These are phyloP conservation scores for Colletotrichum godetiae DNA, from an alignment of 2,329 filamentous ascomycete species.

Conservation along the genomic window DNA sequence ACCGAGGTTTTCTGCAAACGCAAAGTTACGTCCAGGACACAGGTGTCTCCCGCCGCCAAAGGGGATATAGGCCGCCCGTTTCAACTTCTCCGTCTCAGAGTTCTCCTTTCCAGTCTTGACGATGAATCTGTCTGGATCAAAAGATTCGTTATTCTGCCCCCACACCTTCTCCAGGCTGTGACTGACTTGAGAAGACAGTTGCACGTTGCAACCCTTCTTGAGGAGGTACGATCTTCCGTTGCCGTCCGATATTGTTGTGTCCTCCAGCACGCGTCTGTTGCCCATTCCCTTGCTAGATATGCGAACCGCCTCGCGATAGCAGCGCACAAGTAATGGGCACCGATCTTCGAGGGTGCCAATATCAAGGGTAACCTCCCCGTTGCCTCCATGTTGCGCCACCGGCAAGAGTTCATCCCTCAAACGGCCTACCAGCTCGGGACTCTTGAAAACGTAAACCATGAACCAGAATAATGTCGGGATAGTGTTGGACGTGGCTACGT, in stretches of 20 bases:
- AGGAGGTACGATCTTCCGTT: constrained; percentile 43
- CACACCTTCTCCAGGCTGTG: constrained; percentile 38
- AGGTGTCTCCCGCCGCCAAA: constrained; percentile 62
- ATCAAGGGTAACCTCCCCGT: constrained; percentile 44
- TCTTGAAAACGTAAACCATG: constrained; percentile 43
- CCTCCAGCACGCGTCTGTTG: constrained; percentile 53
- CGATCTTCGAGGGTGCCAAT: constrained; percentile 48
- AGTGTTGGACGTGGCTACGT: constrained; percentile 47
- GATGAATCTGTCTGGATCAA: constrained; percentile 46
- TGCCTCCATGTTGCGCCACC: constrained; percentile 23
- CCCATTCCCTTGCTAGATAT: constrained; percentile 50
- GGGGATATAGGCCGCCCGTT: constrained; percentile 51
- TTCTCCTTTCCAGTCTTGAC: neutral
- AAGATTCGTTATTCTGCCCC: constrained; percentile 36
- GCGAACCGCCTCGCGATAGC: constrained; percentile 58
- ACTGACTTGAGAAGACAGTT: constrained; percentile 40
- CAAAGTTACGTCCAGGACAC: constrained; percentile 51
- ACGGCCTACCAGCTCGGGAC: constrained; percentile 39
- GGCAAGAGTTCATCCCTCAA: constrained; percentile 42
- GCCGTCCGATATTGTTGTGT: constrained; percentile 45
- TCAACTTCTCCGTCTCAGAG: constrained; percentile 32
- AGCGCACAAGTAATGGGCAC: constrained; percentile 56
- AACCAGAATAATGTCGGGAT: constrained; percentile 52
- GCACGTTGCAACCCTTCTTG: constrained; percentile 43
- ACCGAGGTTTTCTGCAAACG: constrained; percentile 46